Base-by-base conservation (phyloP, 352 stramenopile genomes). In the Phytopythium mirpurense region DNA sequence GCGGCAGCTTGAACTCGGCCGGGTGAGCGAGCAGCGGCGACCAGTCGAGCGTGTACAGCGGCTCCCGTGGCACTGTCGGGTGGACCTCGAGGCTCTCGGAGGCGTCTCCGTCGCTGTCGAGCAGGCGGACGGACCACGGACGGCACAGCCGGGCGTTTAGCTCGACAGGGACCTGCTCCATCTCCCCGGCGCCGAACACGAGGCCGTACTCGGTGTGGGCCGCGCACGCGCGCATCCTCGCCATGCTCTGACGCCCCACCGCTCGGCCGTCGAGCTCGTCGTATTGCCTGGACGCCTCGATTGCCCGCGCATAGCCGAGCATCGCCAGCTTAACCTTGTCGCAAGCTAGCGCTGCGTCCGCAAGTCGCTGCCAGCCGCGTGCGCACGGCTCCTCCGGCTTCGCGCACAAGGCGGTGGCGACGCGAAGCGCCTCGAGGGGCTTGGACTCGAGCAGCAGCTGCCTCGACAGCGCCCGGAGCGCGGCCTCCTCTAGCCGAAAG, bases 261-360 rank as follows among this genome's bases (percentile, higher is more conserved):
- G 43, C 47, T 4, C 18, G 32, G 3, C 32, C 19, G 19, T 47
- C 29, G 41, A 64, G n/a, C 1, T 46, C 23, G 16, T 37, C 44
- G 8, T 12, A 16, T 9, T n/a, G 31, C 40, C 11, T 36, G 32
- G 60, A 51, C 16, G 40, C 36, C 19, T 40, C 49, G 29, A 68
- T 38, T 29, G 61, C 29, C 10, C 51, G 41, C 40, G 57, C 66
- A 24, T 65, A 76, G 51, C 63, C 67, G 24, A 78, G 66, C 56
- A 78, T 78, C 2, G 66, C 57, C 14, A 76, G 63, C 42, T 76
- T 78, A 40, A 51, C 42, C n/a, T 40, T 43, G 26, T 56, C 38
- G 29, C 34, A 31, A 0, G 60, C 34, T 19, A 73, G 41, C 5
- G 69, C 66, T n/a, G 60, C 56, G 32, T 78, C 69, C 4, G 57